phyloP scores from a whole-genome alignment of 805 yeast genomes.

The Schwanniomyces occidentalis region DNA sequence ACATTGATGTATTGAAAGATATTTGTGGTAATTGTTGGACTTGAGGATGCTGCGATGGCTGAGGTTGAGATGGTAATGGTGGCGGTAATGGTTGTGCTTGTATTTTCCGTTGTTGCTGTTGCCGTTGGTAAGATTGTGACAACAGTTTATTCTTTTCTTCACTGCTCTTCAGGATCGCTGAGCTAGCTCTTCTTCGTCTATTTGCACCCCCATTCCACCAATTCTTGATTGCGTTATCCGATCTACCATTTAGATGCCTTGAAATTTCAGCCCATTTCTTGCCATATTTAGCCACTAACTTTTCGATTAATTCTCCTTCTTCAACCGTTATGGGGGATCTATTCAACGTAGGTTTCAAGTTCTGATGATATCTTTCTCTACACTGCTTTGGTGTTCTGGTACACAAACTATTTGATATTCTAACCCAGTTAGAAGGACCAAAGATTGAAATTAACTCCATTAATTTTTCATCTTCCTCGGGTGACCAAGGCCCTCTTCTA shows the following conservation, averaged over 20 bases:
- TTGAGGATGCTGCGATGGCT: conserved; percentile 10
- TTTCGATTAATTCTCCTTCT: conserved; percentile 81
- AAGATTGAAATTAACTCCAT: conserved; percentile 65
- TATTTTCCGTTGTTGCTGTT: not conserved
- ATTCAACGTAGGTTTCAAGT: conserved; percentile 80
- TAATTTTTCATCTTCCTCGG: conserved; percentile 75
- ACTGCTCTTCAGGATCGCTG: conserved; percentile 5
- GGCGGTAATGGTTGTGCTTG: conserved; percentile 2
- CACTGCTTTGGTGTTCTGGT: conserved; percentile 90
- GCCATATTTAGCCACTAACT: conserved; percentile 74
- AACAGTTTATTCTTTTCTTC: not conserved
- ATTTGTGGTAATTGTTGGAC: conserved; percentile 27
- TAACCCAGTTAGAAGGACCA: conserved; percentile 89
- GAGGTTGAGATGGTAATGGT: conserved; percentile 3
- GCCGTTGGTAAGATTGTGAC: not conserved
- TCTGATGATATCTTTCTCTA: conserved; percentile 88
- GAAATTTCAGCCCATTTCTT: conserved; percentile 95
- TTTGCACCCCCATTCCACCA: conserved; percentile 98
- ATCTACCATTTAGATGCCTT: conserved; percentile 79
- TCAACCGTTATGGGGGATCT: conserved; percentile 80
- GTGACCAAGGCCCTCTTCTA: conserved; percentile 87
- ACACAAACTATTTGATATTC: conserved; percentile 69
- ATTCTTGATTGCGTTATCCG: conserved; percentile 89
- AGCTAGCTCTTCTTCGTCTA: conserved; percentile 59
- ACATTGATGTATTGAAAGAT: conserved; percentile 45